phyloP scores from a whole-genome alignment of 2,329 filamentous ascomycete species.

The Colletotrichum simmondsii region DNA sequence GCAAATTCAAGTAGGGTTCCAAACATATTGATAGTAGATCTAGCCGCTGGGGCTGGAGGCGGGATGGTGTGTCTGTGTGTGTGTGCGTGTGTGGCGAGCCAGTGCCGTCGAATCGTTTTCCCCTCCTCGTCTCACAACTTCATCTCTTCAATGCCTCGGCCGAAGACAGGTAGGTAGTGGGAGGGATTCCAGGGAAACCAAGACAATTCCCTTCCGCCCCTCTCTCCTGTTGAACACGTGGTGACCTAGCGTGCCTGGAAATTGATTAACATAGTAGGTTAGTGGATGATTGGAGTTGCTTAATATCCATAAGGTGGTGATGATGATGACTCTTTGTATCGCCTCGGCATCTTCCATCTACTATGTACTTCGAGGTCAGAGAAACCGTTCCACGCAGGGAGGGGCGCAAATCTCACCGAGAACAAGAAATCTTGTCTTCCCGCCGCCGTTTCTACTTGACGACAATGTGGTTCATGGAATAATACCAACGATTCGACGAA shows the following conservation, averaged over 20 bases:
- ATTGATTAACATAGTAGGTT: not conserved
- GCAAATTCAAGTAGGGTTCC: not conserved
- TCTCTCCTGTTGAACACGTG: not conserved
- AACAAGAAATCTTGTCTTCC: not conserved
- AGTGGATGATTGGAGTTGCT: not conserved
- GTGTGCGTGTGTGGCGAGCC: not conserved
- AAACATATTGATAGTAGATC: not conserved
- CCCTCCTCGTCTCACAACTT: not conserved
- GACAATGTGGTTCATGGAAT: not conserved
- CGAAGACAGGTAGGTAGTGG: not conserved
- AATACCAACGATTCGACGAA: too few species aligned
- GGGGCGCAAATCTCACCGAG: not conserved
- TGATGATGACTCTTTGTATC: not conserved
- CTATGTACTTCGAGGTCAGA: not conserved
- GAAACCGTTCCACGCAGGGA: not conserved
- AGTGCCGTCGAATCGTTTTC: not conserved
- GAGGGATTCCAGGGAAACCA: not conserved
- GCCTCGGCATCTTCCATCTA: not conserved
- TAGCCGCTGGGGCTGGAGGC: not conserved
- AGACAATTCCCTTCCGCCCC: not conserved
- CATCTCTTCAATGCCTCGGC: slow-evolving; percentile 11
- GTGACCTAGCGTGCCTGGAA: not conserved
- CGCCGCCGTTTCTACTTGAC: not conserved
- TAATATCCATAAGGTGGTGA: not conserved
- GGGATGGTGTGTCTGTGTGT: too few species aligned